Evolutionary conservation across 768 basidiomycete species (phyloP), one percentile per base, ranked within the genome.

Genomic region (Pseudohyphozyma bogoriensis): DNA sequence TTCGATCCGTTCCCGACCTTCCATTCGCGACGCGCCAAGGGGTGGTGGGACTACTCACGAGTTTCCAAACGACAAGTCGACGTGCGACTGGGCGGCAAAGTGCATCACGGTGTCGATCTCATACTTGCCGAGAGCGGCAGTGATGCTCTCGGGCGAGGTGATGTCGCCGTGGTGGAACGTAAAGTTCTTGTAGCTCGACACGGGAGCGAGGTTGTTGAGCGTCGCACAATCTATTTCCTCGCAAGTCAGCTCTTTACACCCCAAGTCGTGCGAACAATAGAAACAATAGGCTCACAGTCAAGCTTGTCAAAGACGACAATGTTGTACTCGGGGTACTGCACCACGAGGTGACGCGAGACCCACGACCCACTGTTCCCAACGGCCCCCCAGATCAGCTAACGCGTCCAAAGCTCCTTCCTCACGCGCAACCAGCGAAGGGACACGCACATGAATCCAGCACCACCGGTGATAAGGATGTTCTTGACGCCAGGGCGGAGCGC

Each of bases 21-120:
- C n/a, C n/a, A n/a, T n/a, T n/a, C n/a, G n/a, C n/a, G n/a, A n/a
- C n/a, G n/a, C n/a, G n/a, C n/a, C n/a, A n/a, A n/a, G n/a, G n/a
- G n/a, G n/a, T n/a, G n/a, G n/a, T n/a, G n/a, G n/a, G n/a, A n/a
- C n/a, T n/a, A n/a, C n/a, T n/a, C n/a, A n/a, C n/a, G n/a, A n/a
- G 50, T 51, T 51, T 20, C 50, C 50, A n/a, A 51, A 51, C 12
- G 50, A 51, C 33, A 51, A 35, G 50, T 51, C 50, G 33, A 51
- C 50, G 50, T 51, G 50, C 6, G 50, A 51, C 33, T 51, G 50
- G 44, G 50, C 50, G 33, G 50, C 50, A 36, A 51, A 51, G 50
- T 51, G 50, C 32, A 51, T 33, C 3, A 51, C 50, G 22, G 50
- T 51, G 31, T 51, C 50, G 33, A 51, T 51, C 5, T 20, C 4